A percentile compares a stretch with the other conserved stretches of the same genome.
phyloP scores from a whole-genome alignment of 805 yeast genomes.

The Sugiyamaella qingdaonensis region DNA sequence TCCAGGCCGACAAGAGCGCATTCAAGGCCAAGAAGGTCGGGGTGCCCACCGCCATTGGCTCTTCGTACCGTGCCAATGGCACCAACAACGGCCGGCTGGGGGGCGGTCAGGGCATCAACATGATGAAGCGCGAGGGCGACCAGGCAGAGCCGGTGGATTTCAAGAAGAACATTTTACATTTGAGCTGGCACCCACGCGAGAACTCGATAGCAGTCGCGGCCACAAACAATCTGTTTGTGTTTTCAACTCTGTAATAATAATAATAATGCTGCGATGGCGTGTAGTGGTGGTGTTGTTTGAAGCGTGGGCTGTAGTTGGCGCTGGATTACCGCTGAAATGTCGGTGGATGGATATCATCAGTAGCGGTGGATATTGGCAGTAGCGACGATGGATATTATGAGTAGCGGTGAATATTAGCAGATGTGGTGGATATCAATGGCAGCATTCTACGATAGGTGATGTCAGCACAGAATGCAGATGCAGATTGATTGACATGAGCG shows the following conservation, averaged over 20 bases:
- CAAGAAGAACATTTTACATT: conserved; percentile 87
- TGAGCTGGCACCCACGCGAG: conserved; percentile 98
- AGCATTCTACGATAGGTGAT: no score
- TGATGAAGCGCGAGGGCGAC: conserved; percentile 62
- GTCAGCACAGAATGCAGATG: no score
- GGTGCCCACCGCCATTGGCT: conserved; percentile 41
- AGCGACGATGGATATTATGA: no score
- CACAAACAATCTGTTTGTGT: conserved; percentile 68
- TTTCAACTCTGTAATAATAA: conserved; percentile 28
- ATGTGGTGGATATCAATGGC: no score
- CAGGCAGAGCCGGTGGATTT: conserved; percentile 75
- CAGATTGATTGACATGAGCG: no score
- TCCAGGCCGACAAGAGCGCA: conserved; percentile 97
- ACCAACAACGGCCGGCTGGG: conserved; percentile 14
- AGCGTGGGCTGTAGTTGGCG: no score
- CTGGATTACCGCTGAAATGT: no score
- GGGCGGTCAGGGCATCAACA: conserved; percentile 27
- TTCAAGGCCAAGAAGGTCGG: conserved; percentile 73
- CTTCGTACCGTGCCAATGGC: conserved; percentile 25
- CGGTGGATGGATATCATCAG: no score
- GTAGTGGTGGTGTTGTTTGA: neutral
- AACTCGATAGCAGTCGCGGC: conserved; percentile 98
- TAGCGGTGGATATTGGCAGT: no score
- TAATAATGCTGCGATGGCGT: neutral
- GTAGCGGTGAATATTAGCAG: no score